These are phyloP conservation scores for Candida sphagnicola DNA, from an alignment of 805 yeast genomes.

Conservation along the genomic window DNA sequence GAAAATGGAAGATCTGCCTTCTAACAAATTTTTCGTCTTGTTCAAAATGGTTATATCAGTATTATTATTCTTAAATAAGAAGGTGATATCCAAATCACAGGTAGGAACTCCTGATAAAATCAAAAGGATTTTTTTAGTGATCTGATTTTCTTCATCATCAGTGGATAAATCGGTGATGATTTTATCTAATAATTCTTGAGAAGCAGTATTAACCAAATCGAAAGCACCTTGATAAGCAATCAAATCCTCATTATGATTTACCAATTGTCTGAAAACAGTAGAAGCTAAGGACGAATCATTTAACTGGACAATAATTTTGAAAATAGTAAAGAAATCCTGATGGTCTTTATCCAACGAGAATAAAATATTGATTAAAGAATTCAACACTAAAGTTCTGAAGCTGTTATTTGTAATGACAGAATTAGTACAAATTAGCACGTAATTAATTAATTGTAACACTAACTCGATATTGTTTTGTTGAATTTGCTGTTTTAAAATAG, in stretches of 20 bases:
- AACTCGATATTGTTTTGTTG: conserved; percentile 43
- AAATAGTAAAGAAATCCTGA: conserved; percentile 80
- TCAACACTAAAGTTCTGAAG: conserved; percentile 65
- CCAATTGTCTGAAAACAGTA: conserved; percentile 58
- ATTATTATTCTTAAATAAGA: conserved; percentile 79
- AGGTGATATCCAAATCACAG: conserved; percentile 87
- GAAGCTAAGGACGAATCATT: conserved; percentile 73
- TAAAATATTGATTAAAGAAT: conserved; percentile 57
- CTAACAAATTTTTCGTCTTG: conserved; percentile 75
- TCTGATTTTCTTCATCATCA: conserved; percentile 20
- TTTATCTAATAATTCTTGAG: conserved; percentile 77
- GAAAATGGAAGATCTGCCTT: conserved; percentile 89
- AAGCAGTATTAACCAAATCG: conserved; percentile 86
- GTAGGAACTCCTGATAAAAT: conserved; percentile 91
- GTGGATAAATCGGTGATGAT: conserved; percentile 41
- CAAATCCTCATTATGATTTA: conserved; percentile 46
- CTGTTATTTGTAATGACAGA: conserved; percentile 59
- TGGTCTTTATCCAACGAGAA: conserved; percentile 41
- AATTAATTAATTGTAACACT: conserved; percentile 57
- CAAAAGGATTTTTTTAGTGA: conserved; percentile 47
- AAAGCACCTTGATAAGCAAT: conserved; percentile 92
- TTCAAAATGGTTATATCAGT: conserved; percentile 80
- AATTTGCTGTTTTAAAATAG: conserved; percentile 44
- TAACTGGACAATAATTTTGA: conserved; percentile 84
- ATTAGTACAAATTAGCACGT: conserved; percentile 71